Conservation (phyloP, 352 stramenopile genomes). For the Phytophthora nicotianae region DNA sequence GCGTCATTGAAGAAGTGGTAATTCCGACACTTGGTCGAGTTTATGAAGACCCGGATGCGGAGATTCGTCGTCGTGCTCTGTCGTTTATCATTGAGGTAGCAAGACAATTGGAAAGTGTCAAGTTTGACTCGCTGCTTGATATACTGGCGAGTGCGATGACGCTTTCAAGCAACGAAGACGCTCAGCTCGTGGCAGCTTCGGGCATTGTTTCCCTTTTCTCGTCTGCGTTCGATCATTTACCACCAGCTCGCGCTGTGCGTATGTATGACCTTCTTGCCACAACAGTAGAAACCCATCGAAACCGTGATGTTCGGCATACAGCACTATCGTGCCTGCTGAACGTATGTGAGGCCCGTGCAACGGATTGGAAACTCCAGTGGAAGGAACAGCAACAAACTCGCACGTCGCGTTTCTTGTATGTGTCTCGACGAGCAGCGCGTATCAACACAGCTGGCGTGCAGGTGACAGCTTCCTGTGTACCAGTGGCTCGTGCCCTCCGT, state of each 20-base stretch:
- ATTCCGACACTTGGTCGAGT: constrained; percentile 68
- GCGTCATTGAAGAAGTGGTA: constrained; percentile 86
- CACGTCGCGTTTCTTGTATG: constrained; percentile 82
- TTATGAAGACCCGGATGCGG: constrained; percentile 70
- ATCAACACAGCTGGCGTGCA: constrained; percentile 31
- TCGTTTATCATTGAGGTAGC: constrained; percentile 75
- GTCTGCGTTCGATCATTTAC: constrained; percentile 81
- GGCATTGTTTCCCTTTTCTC: constrained; percentile 80
- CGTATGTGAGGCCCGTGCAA: constrained; percentile 68
- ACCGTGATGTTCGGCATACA: constrained; percentile 56
- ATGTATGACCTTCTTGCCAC: constrained; percentile 85
- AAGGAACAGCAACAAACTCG: constrained; percentile 57
- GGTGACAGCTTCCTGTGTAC: constrained; percentile 54
- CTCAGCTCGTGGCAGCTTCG: constrained; percentile 61
- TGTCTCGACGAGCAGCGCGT: constrained; percentile 46
- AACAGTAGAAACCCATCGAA: constrained; percentile 70
- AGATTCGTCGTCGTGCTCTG: constrained; percentile 62
- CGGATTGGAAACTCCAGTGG: constrained; percentile 72
- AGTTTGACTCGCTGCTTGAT: constrained; percentile 82
- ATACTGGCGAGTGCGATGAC: constrained; percentile 75
- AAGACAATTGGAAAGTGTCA: constrained; percentile 75
- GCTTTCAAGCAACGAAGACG: constrained; percentile 67
- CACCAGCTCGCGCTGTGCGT: constrained; percentile 61
- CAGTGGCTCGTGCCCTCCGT: constrained; percentile 61
- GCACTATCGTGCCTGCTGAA: constrained; percentile 73